A percentile compares a stretch with the other conserved stretches of the same genome.
These are phyloP conservation scores for Rhinocladiella mackenziei DNA, from an alignment of 2,329 filamentous ascomycete species.

Conservation along the genomic window DNA sequence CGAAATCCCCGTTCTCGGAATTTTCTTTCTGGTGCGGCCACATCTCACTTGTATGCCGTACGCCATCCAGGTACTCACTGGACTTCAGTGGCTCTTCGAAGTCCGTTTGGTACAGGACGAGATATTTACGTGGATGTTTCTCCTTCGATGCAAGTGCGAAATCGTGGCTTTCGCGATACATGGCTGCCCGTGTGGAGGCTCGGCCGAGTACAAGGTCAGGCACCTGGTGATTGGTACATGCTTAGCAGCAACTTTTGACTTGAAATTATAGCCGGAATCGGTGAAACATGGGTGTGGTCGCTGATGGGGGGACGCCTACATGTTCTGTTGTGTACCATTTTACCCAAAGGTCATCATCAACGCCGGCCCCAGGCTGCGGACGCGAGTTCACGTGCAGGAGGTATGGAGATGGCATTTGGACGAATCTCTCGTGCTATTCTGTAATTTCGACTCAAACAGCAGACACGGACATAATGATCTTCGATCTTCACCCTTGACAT, in stretches of 20 bases:
- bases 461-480: too few species aligned
- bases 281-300: not conserved
- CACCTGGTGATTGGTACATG: not conserved
- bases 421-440: too few species aligned
- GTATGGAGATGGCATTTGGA: constrained; percentile 17
- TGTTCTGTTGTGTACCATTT: constrained; percentile 24
- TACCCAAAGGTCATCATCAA: constrained; percentile 18
- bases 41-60: too few species aligned
- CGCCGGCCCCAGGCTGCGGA: constrained; percentile 10
- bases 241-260: not conserved
- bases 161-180: constrained; percentile 17
- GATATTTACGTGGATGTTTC: constrained; percentile 58
- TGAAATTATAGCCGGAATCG: not conserved
- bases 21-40: constrained; percentile 58
- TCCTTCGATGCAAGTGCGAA: constrained; percentile 11
- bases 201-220: not conserved
- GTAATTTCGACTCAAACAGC: too few species aligned
- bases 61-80: constrained; percentile 62
- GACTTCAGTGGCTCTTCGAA: constrained; percentile 64
- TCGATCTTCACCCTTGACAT: too few species aligned
- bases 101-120: constrained; percentile 76
- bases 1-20: constrained; percentile 64
- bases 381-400: constrained; percentile 19
- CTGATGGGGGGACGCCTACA: constrained; percentile 7
- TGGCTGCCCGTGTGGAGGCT: constrained; percentile 4